Conservation (phyloP, 306 rosid genomes). For the Cucurbita ficifolia region DNA sequence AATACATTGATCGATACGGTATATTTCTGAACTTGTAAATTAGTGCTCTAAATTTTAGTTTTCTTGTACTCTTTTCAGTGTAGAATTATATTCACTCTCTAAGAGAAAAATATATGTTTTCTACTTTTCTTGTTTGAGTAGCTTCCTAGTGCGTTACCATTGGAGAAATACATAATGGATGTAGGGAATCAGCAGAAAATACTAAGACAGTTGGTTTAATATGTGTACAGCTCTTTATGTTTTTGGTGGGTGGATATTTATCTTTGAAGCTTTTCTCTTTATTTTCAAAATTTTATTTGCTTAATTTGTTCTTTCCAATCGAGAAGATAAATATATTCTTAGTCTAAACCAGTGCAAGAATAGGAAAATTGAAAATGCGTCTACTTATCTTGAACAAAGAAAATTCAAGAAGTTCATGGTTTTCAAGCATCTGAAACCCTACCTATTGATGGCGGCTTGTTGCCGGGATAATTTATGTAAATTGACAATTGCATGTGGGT, state of each 20-base stretch:
- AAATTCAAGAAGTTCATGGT: neutral
- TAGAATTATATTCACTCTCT: neutral
- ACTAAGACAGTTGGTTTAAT: neutral
- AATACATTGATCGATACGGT: constrained; percentile 60
- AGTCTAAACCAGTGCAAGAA: neutral
- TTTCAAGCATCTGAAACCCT: neutral
- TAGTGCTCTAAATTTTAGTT: neutral
- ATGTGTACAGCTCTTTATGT: neutral
- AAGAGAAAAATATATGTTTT: neutral
- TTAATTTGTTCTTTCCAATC: neutral
- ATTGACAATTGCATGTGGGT: neutral
- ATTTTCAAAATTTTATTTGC: neutral
- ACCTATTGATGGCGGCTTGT: neutral
- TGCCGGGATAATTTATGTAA: neutral
- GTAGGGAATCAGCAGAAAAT: neutral
- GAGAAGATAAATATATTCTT: neutral
- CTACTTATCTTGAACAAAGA: neutral
- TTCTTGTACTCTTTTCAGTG: neutral
- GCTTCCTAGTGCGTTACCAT: neutral
- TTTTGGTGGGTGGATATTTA: neutral
- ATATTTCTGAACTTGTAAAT: constrained; percentile 14
- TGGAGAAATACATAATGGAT: neutral
- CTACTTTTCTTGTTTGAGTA: neutral
- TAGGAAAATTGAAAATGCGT: neutral
- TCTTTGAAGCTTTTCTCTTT: neutral